Base-by-base conservation (phyloP, 495 filamentous ascomycete species). In the Hypoxylon perforatum region DNA sequence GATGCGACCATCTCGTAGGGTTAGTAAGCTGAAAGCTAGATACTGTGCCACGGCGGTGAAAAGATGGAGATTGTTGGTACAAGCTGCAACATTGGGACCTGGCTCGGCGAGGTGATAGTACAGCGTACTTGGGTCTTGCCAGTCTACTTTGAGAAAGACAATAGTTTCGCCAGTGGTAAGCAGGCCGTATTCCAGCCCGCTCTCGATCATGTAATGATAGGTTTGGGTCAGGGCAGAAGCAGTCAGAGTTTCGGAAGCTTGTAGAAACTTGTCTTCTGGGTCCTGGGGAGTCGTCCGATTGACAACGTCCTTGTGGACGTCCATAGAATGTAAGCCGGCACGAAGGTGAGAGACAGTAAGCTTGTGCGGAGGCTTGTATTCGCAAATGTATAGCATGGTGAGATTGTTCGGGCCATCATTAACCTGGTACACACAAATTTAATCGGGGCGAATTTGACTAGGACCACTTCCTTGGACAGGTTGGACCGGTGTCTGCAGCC, bases 131-230 rank as follows among this genome's bases (percentile, higher is more conserved):
- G 66, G 68, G 18, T 69, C 48, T 49, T 73, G 57, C 64, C 70
- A 68, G 48, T 74, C 72, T n/a, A 84, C 73, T 61, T 77, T 64
- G 21, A 84, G 74, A 53, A 82, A 82, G 39, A 83, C 73, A 71
- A 81, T 77, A 12, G 77, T 75, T 66, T 81, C 76, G 18, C 75
- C 77, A 6, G 76, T 84, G 11, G 69, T 74, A 30, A 84, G 71
- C 41, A 72, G 76, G n/a, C 77, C 69, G 65, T 77, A 76, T 63
- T 63, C 67, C 39, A 80, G 57, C 15, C 79, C 74, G 41, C 52
- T 61, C 48, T 75, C 48, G 23, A 81, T 75, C 76, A 84, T 83
- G 54, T 82, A 82, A 52, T 69, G 70, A 69, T 77, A 83, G 35
- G 77, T 76, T 54, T 82, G 77, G 44, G 78, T 78, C 41, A 79